Evolutionary conservation across 352 stramenopile genomes (phyloP), one percentile per base, ranked within the genome.

Genomic region (Globisporangium nunn): DNA sequence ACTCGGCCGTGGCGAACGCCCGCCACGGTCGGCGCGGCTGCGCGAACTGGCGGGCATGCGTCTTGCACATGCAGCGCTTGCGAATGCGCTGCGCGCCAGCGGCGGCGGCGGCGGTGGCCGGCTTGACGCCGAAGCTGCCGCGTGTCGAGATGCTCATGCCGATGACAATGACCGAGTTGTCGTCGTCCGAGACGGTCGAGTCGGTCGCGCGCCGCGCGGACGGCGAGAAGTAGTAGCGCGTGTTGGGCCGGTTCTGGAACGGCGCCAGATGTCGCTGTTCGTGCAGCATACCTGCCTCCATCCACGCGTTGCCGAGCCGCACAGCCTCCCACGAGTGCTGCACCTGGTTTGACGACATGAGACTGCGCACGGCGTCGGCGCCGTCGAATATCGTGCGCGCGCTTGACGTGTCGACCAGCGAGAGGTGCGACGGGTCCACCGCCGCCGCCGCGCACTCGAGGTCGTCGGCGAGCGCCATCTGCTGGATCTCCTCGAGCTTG

Each of bases 241-340:
- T 56, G n/a, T 31, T 43, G 5, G 48, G 39, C 41, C 52, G 51
- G 51, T 64, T 59, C 52, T 72, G 61, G 54, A 83, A 83, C 40
- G 71, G 67, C 10, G 49, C 52, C 8, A 59, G 47, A 43, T 87
- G 76, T 44, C 79, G 82, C 28, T 63, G 54, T 52, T 87, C 74
- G 43, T 85, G 76, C 12, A 87, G 55, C 31, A 81, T 56, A 10
- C 72, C 74, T 1, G 72, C 68, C 53, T 87, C 74, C 76, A 87
- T 85, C 43, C 83, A 72, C 12, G 75, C 74, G 51, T 87, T 85
- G 23, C 77, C 77, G 15, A 87, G 51, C 7, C 75, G 75, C 11
- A 85, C 60, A 28, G 68, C 77, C 60, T 87, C 77, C 44, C 70
- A 64, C 46, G 72, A 50, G 7, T 67, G 51, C 37, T 75, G 54